Conservation (phyloP, 1,284 basidiomycete genomes). For the Phellinidium pouzarii region DNA sequence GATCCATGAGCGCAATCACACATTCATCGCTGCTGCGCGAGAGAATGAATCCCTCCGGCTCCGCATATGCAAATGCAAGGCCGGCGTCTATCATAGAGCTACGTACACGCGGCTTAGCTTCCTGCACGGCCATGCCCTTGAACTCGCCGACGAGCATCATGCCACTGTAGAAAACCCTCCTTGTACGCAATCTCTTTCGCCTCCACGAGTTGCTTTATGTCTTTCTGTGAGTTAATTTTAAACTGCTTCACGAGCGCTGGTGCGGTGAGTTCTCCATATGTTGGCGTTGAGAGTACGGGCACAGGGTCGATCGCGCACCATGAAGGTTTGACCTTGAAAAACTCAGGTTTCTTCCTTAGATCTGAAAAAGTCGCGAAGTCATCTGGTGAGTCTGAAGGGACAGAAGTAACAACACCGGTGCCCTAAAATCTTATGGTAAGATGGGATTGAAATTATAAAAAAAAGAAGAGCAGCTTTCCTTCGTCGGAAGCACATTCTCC, state of each 20-base stretch:
- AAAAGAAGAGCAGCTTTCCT: constrained; percentile 39
- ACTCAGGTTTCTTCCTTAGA: constrained; percentile 94
- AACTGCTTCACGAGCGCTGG: constrained; percentile 83
- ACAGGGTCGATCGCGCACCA: constrained; percentile 88
- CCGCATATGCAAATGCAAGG: constrained; percentile 87
- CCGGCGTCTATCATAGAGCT: constrained; percentile 76
- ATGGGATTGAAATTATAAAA: background rate
- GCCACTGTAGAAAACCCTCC: constrained; percentile 95
- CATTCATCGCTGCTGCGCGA: constrained; percentile 92
- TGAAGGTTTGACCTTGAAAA: constrained; percentile 89
- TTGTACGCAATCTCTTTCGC: constrained; percentile 99
- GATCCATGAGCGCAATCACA: constrained; percentile 96
- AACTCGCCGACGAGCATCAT: constrained; percentile 87
- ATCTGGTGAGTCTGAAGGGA: constrained; percentile 97
- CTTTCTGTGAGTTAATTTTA: constrained; percentile 96
- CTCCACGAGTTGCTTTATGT: constrained; percentile 87
- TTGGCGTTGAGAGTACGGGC: constrained; percentile 83
- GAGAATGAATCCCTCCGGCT: constrained; percentile 91
- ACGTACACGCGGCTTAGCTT: constrained; percentile 88
- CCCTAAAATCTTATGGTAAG: constrained; percentile 43
- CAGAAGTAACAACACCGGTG: constrained; percentile 97
- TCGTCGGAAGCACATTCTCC: constrained; percentile 94
- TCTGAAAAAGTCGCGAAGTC: constrained; percentile 91
- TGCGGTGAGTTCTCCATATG: constrained; percentile 90
- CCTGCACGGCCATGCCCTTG: constrained; percentile 82